These are phyloP conservation scores for Agaricus subrufescens DNA, from an alignment of 768 basidiomycete species.

Conservation along the genomic window DNA sequence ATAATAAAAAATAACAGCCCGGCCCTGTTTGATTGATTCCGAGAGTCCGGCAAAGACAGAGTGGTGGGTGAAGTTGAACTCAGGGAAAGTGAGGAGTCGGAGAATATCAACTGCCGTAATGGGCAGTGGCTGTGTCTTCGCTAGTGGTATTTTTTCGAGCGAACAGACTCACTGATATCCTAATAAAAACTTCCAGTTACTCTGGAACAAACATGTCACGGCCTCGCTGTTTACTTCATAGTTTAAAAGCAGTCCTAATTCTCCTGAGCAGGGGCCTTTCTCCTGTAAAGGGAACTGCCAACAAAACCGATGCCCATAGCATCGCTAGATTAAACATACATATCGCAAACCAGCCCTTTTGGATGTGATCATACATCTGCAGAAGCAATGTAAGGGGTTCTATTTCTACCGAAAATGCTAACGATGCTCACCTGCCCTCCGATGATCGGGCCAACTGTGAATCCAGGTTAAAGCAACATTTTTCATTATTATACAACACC, in stretches of 20 bases:
- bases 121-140: no score
- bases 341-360: slow-evolving; percentile 57
- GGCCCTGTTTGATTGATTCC: neutral
- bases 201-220: neutral
- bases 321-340: slow-evolving; percentile 44
- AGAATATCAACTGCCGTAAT: no score
- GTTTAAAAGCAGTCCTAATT: neutral
- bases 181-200: neutral
- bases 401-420: neutral
- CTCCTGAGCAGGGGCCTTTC: slow-evolving; percentile 30
- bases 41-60: neutral
- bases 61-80: no score
- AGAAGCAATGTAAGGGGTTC: slow-evolving; percentile 5
- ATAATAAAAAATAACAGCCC: neutral
- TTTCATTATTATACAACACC: neutral
- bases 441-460: slow-evolving; percentile 62
- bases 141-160: no score
- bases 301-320: slow-evolving; percentile 29
- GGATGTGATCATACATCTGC: slow-evolving; percentile 56
- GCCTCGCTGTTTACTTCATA: neutral
- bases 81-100: no score
- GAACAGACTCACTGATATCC: no score
- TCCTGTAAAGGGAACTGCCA: slow-evolving; percentile 47
- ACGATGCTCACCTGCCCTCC: slow-evolving; percentile 52
- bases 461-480: neutral